These are phyloP conservation scores for Irpex sp. DNA, from an alignment of 1,284 basidiomycete species.

Conservation along the genomic window DNA sequence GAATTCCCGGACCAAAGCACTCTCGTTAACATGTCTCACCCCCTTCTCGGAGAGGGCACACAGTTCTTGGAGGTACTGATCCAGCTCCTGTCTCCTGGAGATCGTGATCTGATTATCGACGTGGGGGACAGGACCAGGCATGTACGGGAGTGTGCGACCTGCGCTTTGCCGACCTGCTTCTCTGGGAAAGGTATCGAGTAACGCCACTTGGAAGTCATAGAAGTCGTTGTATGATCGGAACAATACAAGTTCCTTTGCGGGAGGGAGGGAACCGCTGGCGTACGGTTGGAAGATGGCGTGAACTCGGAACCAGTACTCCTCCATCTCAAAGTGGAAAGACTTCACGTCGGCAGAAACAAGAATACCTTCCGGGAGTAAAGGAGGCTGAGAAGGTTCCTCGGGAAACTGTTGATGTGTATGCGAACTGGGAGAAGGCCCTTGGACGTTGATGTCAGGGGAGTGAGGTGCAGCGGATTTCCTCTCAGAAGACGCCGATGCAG, in stretches of 20 bases:
- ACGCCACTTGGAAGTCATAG: conserved; percentile 92
- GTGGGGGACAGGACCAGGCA: conserved; percentile 88
- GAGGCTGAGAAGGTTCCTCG: conserved; percentile 20
- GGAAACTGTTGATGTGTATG: conserved; percentile 18
- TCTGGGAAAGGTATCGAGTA: conserved; percentile 83
- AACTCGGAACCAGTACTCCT: conserved; percentile 97
- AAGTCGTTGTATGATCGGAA: conserved; percentile 98
- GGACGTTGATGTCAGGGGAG: conserved; percentile 14
- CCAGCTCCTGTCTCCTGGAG: conserved; percentile 79
- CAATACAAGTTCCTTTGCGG: conserved; percentile 81
- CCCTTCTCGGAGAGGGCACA: conserved; percentile 56
- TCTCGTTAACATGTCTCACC: conserved; percentile 81
- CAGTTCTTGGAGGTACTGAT: conserved; percentile 84
- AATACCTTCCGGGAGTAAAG: conserved; percentile 71
- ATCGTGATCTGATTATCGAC: conserved; percentile 88
- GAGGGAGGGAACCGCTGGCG: conserved; percentile 51
- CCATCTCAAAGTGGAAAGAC: conserved; percentile 95
- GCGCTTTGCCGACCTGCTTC: conserved; percentile 80
- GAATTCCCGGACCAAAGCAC: conserved; percentile 81
- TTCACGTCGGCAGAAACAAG: conserved; percentile 89
- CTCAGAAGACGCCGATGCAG: conserved; percentile 6
- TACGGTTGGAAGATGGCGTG: conserved; percentile 88
- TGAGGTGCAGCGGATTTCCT: background rate
- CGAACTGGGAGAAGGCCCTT: conserved; percentile 23
- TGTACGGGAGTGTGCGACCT: conserved; percentile 84